Evolutionary conservation across 2,329 filamentous ascomycete species (phyloP).

Genomic region (Phoma sp.): DNA sequence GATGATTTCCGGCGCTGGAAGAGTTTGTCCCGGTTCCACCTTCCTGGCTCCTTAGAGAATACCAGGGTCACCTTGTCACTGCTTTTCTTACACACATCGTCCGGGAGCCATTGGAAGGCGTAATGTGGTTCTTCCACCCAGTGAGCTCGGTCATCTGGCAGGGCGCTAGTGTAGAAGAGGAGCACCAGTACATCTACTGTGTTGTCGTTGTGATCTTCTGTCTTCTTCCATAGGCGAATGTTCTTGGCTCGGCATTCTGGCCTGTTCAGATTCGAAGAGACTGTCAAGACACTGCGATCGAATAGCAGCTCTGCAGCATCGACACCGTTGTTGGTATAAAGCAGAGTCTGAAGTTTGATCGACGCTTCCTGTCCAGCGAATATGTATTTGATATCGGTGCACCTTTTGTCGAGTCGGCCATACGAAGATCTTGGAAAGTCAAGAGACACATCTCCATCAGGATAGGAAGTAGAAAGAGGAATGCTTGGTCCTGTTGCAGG

Average conservation of each 20-base stretch:
- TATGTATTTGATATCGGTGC: constrained; percentile 39
- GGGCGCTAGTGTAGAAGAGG: constrained; percentile 39
- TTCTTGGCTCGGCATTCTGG: constrained; percentile 41
- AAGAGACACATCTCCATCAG: constrained; percentile 36
- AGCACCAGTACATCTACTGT: constrained; percentile 31
- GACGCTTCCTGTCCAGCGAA: constrained; percentile 23
- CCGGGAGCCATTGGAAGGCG: constrained; percentile 38
- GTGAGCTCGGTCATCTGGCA: constrained; percentile 35
- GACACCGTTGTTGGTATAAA: constrained; percentile 42
- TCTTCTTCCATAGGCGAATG: constrained; percentile 35
- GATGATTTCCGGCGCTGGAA: constrained; percentile 33
- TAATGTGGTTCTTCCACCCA: constrained; percentile 46
- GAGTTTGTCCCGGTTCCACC: constrained; percentile 34
- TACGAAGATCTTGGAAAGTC: constrained; percentile 39
- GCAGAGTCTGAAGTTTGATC: constrained; percentile 35
- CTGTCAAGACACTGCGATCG: constrained; percentile 30
- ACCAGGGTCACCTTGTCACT: constrained; percentile 31
- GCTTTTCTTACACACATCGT: constrained; percentile 29
- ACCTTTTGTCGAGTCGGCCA: constrained; percentile 34
- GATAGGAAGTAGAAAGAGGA: constrained; percentile 36
- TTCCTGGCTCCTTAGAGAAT: constrained; percentile 39
- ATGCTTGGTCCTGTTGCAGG: constrained; percentile 39
- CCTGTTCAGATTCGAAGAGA: constrained; percentile 36
- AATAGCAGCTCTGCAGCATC: constrained; percentile 35
- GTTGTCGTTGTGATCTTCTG: constrained; percentile 26